Conservation (phyloP, 176 grass and related monocot genomes). For the Oryza punctata region DNA sequence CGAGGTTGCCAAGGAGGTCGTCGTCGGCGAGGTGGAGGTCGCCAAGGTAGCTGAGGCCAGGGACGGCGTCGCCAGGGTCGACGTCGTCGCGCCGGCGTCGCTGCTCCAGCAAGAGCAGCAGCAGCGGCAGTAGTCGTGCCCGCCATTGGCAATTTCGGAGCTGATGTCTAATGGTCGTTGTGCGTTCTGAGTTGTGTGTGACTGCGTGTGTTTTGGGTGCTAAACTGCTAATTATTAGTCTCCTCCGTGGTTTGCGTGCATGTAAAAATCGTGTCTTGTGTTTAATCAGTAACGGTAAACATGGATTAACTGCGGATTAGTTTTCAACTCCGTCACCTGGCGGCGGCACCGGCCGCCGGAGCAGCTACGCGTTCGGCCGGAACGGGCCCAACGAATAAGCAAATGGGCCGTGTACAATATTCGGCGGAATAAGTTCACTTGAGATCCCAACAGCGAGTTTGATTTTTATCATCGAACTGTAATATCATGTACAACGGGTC, state of each 20-base stretch:
- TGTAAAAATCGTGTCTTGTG: neutral
- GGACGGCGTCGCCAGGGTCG: slow-evolving; percentile 64
- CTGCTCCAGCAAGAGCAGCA: slow-evolving; percentile 4
- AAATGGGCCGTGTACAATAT: too few relatives aligned
- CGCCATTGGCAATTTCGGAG: neutral
- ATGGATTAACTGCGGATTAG: too few relatives aligned
- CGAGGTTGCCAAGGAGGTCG: slow-evolving; percentile 27
- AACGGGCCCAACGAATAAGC: too few relatives aligned
- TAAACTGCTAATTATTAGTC: neutral
- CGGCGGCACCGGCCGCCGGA: too few relatives aligned
- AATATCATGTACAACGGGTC: too few relatives aligned
- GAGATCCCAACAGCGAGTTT: too few relatives aligned
- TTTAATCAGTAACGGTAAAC: neutral
- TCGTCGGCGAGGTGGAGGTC: slow-evolving; percentile 72
- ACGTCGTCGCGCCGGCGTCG: slow-evolving; percentile 44
- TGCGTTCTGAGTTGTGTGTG: neutral
- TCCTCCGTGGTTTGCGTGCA: neutral
- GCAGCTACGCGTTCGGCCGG: too few relatives aligned
- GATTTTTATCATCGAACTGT: too few relatives aligned
- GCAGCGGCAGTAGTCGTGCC: neutral
- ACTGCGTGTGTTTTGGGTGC: neutral
- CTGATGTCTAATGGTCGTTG: neutral
- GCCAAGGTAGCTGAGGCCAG: slow-evolving; percentile 60
- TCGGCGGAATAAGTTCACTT: too few relatives aligned
- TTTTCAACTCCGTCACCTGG: too few relatives aligned